Percentiles rank a stretch among this genome's conserved stretches.
These are phyloP conservation scores for Pouteria campechiana DNA, from an alignment of 179 eudicot species.

Conservation along the genomic window DNA sequence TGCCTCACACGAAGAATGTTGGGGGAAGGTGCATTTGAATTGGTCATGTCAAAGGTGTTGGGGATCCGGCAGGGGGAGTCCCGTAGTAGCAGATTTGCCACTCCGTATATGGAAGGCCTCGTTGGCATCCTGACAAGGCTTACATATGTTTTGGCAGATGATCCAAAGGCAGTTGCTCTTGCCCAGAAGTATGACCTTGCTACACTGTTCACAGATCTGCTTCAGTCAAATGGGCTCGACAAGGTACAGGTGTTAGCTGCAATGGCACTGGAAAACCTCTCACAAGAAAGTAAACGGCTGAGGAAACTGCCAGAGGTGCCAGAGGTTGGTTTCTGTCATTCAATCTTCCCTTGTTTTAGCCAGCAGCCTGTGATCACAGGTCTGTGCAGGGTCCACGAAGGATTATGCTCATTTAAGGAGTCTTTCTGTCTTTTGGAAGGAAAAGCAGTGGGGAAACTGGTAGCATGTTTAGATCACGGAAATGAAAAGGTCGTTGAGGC, in stretches of 20 bases:
- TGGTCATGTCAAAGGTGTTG: slow-evolving; percentile 38
- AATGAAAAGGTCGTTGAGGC: slow-evolving; percentile 82
- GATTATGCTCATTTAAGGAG: slow-evolving; percentile 51
- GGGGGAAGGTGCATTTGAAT: slow-evolving; percentile 40
- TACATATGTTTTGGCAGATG: slow-evolving; percentile 58
- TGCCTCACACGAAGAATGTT: slow-evolving; percentile 64
- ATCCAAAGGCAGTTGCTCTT: slow-evolving; percentile 37
- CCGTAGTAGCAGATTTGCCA: slow-evolving; percentile 65
- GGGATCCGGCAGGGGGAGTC: slow-evolving; percentile 59
- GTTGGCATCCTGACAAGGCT: slow-evolving; percentile 71
- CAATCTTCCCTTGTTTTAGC: slow-evolving; percentile 49
- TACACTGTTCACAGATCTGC: slow-evolving; percentile 48
- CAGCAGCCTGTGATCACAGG: slow-evolving; percentile 42
- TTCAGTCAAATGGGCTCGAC: slow-evolving; percentile 63
- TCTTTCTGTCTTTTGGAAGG: slow-evolving; percentile 77
- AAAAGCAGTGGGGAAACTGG: slow-evolving; percentile 57
- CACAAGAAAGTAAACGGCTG: slow-evolving; percentile 41
- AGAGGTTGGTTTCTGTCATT: slow-evolving; percentile 30
- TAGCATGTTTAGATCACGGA: slow-evolving; percentile 70
- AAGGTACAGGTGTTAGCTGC: slow-evolving; percentile 85
- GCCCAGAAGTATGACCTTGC: slow-evolving; percentile 49
- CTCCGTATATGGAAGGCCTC: slow-evolving; percentile 72
- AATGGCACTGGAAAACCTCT: slow-evolving; percentile 66
- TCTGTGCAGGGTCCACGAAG: slow-evolving; percentile 62
- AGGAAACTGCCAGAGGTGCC: slow-evolving; percentile 47